Evolutionary conservation across 805 yeast genomes (phyloP).

Genomic region (Yarrowia hollandica): DNA sequence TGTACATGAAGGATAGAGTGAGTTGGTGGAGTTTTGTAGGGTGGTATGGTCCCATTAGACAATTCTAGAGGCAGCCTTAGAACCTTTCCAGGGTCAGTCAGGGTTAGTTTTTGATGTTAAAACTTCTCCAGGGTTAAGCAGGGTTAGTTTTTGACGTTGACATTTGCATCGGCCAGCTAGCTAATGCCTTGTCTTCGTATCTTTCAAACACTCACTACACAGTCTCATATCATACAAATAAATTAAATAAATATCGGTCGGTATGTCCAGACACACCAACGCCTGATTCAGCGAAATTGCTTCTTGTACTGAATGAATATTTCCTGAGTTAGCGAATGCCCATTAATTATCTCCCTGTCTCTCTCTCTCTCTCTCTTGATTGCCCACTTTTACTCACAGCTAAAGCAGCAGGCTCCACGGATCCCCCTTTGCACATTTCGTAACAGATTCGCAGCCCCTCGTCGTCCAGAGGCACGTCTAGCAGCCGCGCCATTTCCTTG

Average conservation of each 20-base stretch:
- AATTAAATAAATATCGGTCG: not conserved
- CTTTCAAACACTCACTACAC: no score
- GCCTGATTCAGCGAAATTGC: not conserved
- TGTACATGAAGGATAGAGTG: no score
- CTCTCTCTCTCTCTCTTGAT: not conserved
- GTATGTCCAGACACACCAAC: not conserved
- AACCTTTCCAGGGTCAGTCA: no score
- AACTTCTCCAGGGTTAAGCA: no score
- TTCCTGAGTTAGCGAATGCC: slow-evolving; percentile 18
- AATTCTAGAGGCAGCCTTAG: no score
- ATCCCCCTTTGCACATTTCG: slow-evolving; percentile 19
- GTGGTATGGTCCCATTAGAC: no score
- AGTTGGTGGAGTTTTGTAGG: no score
- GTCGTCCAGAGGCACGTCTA: slow-evolving; percentile 21
- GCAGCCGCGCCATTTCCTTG: slow-evolving; percentile 11
- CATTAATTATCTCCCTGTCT: no score
- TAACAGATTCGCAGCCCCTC: slow-evolving; percentile 5
- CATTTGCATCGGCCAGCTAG: no score
- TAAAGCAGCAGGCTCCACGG: slow-evolving; percentile 15
- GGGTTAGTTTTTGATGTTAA: no score
- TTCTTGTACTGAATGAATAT: slow-evolving; percentile 3
- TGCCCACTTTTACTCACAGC: slow-evolving; percentile 2
- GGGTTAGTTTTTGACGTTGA: no score
- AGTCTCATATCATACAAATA: not conserved
- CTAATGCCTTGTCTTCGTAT: no score